Conservation (phyloP, 2,329 filamentous ascomycete species). For the Microcera coccophila region DNA sequence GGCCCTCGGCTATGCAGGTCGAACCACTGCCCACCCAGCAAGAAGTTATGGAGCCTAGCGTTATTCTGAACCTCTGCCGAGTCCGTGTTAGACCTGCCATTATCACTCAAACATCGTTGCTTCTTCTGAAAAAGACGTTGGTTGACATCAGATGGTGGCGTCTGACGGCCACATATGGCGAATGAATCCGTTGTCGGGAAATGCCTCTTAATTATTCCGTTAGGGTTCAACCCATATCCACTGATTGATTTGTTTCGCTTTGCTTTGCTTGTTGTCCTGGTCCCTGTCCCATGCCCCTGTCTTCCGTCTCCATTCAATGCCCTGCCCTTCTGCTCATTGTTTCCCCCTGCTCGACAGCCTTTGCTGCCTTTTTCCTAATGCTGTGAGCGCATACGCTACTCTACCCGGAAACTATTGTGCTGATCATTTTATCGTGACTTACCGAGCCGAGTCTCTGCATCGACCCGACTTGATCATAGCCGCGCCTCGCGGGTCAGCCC, state of each 20-base stretch:
- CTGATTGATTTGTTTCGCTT: conserved; percentile 2
- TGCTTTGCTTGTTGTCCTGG: conserved; percentile 1
- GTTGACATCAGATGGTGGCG: conserved; percentile 11
- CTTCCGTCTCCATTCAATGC: conserved; percentile 3
- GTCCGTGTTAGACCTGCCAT: too few species aligned
- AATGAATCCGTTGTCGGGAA: conserved; percentile 8
- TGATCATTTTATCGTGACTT: conserved; percentile 28
- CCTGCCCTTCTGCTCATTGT: conserved; percentile 1
- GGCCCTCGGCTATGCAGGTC: conserved; percentile 39
- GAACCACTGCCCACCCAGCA: conserved; percentile 26
- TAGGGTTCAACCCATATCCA: conserved; percentile 9
- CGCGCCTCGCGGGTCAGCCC: conserved; percentile 29
- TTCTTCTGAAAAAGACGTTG: not conserved
- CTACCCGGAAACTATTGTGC: conserved; percentile 22
- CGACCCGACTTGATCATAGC: conserved; percentile 22
- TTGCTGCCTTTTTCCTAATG: conserved; percentile 5
- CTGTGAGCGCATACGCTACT: conserved; percentile 22
- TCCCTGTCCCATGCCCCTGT: not conserved
- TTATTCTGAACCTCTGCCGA: too few species aligned
- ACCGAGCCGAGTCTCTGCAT: conserved; percentile 20
- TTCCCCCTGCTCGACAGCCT: conserved; percentile 1
- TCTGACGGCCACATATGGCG: conserved; percentile 3
- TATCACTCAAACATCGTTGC: too few species aligned
- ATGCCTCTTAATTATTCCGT: conserved; percentile 14
- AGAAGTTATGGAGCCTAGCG: too few species aligned